Conservation (phyloP, 176 grass and related monocot species). For the Oryza rufipogon region DNA sequence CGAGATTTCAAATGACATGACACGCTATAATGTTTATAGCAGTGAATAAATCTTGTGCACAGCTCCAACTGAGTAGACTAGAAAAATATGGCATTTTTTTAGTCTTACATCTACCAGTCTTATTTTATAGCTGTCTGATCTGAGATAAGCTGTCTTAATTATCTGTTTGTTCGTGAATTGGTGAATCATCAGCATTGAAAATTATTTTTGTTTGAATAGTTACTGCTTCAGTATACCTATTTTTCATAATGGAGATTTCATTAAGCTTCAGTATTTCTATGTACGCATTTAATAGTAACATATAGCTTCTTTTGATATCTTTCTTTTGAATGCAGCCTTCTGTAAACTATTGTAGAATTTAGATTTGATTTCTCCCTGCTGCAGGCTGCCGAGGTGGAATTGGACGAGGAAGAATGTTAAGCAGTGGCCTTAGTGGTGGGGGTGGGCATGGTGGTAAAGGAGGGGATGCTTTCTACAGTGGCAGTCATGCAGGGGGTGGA, state of each 20-base stretch:
- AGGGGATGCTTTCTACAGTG: slow-evolving; percentile 64
- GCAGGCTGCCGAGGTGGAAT: slow-evolving; percentile 88
- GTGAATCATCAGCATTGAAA: not conserved
- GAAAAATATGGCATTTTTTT: too few species aligned
- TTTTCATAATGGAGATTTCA: not conserved
- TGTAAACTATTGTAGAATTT: slow-evolving; percentile 15
- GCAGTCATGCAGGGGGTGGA: slow-evolving; percentile 60
- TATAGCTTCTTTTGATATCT: slow-evolving; percentile 10
- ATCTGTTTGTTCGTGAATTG: not conserved
- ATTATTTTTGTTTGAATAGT: slow-evolving; percentile 13
- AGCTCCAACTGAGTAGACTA: not conserved
- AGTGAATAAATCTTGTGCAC: slow-evolving; percentile 23
- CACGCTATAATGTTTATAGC: slow-evolving; percentile 7
- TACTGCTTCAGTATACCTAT: not conserved
- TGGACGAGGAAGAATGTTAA: slow-evolving; percentile 68
- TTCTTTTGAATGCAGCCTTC: not conserved
- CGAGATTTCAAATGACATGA: not conserved
- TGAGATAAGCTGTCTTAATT: slow-evolving; percentile 17
- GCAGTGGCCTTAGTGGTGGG: slow-evolving; percentile 74
- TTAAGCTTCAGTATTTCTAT: not conserved
- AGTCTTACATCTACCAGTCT: not conserved
- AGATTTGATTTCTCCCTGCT: slow-evolving; percentile 37
- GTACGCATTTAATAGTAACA: slow-evolving; percentile 4
- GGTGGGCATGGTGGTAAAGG: slow-evolving; percentile 96
- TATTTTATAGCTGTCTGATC: slow-evolving; percentile 3